Evolutionary conservation across 169 alveolate genomes (phyloP).

Genomic region (Plasmodium vinckei): DNA sequence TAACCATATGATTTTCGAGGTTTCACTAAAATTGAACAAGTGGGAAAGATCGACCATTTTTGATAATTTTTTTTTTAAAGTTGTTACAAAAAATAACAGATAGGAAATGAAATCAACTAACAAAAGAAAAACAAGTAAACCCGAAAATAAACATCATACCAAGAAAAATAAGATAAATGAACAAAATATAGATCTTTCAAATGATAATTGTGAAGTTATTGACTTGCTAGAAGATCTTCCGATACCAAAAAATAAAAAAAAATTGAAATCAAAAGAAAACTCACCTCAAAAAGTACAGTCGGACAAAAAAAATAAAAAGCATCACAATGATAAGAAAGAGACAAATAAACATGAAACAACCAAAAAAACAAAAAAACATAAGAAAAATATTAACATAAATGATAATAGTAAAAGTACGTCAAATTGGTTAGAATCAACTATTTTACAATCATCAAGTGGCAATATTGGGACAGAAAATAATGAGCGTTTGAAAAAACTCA

Average conservation of each 20-base stretch:
- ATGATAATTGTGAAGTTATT: not conserved
- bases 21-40: conserved; percentile 2
- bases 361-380: too few relatives aligned
- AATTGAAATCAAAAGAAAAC: too few relatives aligned
- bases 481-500: conserved; percentile 4
- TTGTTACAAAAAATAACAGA: too few relatives aligned
- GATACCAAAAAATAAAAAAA: too few relatives aligned
- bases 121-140: conserved; percentile 12
- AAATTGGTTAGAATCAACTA: not conserved
- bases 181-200: not conserved
- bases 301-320: too few relatives aligned
- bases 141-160: not conserved
- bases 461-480: not conserved
- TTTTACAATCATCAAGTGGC: not conserved
- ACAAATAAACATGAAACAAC: too few relatives aligned
- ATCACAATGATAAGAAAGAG: too few relatives aligned
- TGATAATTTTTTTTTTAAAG: too few relatives aligned
- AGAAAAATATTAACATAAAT: not conserved
- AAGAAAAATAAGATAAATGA: conserved; percentile 1
- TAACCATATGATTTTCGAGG: not conserved
- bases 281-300: too few relatives aligned
- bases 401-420: not conserved
- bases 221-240: too few relatives aligned
- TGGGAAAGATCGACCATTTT: too few relatives aligned
- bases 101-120: not conserved